These are phyloP conservation scores for Verticillium tricorpus DNA, from an alignment of 2,329 filamentous ascomycete genomes.

Conservation along the genomic window DNA sequence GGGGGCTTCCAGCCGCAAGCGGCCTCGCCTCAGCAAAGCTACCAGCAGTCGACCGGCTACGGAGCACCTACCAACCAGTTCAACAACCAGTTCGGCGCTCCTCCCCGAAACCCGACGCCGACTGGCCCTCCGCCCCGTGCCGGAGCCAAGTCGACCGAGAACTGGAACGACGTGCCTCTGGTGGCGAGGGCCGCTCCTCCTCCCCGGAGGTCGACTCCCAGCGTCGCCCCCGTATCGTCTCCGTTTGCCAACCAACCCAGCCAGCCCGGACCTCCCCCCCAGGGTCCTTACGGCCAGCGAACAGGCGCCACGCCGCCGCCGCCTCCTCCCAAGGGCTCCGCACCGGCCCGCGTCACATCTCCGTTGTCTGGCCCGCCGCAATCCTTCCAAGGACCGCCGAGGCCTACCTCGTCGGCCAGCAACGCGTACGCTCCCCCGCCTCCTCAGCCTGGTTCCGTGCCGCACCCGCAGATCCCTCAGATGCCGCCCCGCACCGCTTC, in stretches of 20 bases:
- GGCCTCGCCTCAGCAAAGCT: constrained; percentile 25
- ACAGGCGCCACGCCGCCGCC: constrained; percentile 68
- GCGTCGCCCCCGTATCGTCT: constrained; percentile 62
- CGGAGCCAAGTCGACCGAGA: constrained; percentile 65
- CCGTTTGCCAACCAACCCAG: constrained; percentile 70
- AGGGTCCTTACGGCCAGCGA: constrained; percentile 54
- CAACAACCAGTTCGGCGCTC: constrained; percentile 23
- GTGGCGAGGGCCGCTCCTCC: constrained; percentile 66
- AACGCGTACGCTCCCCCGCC: constrained; percentile 62
- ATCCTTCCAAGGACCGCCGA: constrained; percentile 35
- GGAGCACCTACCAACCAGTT: constrained; percentile 22
- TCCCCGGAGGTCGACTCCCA: constrained; percentile 70
- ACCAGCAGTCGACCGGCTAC: constrained; percentile 30
- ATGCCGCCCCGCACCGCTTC: constrained; percentile 71
- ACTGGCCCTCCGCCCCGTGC: constrained; percentile 62
- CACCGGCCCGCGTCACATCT: constrained; percentile 66
- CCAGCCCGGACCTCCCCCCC: constrained; percentile 56
- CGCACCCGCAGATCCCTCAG: constrained; percentile 39
- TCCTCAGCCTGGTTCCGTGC: constrained; percentile 24
- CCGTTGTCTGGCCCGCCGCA: constrained; percentile 58
- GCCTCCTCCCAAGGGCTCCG: constrained; percentile 77
- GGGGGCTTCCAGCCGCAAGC: constrained; percentile 52
- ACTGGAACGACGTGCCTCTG: constrained; percentile 95
- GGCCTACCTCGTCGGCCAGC: constrained; percentile 53
- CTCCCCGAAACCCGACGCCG: constrained; percentile 59